Percentiles rank a stretch among this genome's conserved stretches.
Conservation (phyloP, 208 protist genomes). For the Kentomonas sorsogonicus region DNA sequence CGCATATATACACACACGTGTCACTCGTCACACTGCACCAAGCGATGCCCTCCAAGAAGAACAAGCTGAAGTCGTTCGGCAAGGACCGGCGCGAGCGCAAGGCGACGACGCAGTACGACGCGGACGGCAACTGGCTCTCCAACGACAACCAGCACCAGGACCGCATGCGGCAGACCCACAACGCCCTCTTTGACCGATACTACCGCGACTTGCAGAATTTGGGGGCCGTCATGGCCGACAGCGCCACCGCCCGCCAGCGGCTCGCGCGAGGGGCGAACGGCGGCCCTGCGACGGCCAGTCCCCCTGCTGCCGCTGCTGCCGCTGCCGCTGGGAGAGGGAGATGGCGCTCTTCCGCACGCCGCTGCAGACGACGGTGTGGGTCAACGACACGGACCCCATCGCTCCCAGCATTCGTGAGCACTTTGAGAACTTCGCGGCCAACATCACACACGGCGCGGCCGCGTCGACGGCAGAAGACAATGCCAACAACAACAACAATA, state of each 20-base stretch:
- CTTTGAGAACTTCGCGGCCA: slow-evolving; percentile 16
- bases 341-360: slow-evolving; percentile 66
- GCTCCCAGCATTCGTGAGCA: slow-evolving; percentile 36
- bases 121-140: slow-evolving; percentile 64
- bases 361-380: slow-evolving; percentile 77
- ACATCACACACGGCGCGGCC: neutral
- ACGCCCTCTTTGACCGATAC: slow-evolving; percentile 59
- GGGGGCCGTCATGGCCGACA: slow-evolving; percentile 19
- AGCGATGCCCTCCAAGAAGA: slow-evolving; percentile 28
- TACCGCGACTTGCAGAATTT: slow-evolving; percentile 68
- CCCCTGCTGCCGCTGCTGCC: neutral
- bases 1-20: no score
- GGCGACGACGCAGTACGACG: slow-evolving; percentile 43
- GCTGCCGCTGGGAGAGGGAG: slow-evolving; percentile 42
- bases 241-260: neutral
- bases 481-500: no score
- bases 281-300: neutral
- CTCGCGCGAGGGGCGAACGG: neutral
- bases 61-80: slow-evolving; percentile 64
- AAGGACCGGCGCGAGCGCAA: slow-evolving; percentile 54
- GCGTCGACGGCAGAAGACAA: slow-evolving; percentile 12
- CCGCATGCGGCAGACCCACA: slow-evolving; percentile 37
- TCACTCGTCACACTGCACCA: neutral
- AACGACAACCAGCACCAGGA: slow-evolving; percentile 36
- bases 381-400: slow-evolving; percentile 80